These are phyloP conservation scores for Penicillium sp. DNA, from an alignment of 2,329 filamentous ascomycete species.

Conservation along the genomic window DNA sequence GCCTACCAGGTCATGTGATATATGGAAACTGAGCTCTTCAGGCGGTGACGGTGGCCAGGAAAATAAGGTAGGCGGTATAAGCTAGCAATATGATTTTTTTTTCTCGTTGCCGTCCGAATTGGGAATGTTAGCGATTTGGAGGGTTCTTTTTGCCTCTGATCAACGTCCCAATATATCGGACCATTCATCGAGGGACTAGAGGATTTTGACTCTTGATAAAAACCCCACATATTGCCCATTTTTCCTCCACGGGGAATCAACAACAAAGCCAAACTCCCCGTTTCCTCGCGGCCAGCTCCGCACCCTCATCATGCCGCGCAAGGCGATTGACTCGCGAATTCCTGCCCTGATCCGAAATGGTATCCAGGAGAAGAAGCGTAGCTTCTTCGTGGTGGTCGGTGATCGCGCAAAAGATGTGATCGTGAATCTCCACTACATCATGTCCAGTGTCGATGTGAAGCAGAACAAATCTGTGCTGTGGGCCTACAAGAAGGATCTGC, in stretches of 20 bases:
- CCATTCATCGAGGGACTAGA: neutral
- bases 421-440: slow-evolving; percentile 90
- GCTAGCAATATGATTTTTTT: slow-evolving; percentile 34
- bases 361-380: slow-evolving; percentile 90
- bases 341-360: slow-evolving; percentile 89
- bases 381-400: slow-evolving; percentile 95
- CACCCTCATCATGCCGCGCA: slow-evolving; percentile 41
- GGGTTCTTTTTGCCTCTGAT: slow-evolving; percentile 7
- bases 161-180: neutral
- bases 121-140: slow-evolving; percentile 5
- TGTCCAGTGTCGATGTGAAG: slow-evolving; percentile 85
- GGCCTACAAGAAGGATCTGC: slow-evolving; percentile 97
- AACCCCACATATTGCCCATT: neutral
- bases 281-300: slow-evolving; percentile 20
- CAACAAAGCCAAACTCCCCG: neutral
- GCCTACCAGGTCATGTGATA: neutral
- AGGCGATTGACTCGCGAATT: slow-evolving; percentile 79
- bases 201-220: neutral
- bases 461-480: slow-evolving; percentile 95
- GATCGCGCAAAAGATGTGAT: slow-evolving; percentile 95
- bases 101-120: slow-evolving; percentile 16
- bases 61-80: slow-evolving; percentile 19
- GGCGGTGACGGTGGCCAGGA: slow-evolving; percentile 3
- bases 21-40: neutral
- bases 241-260: neutral